These are phyloP conservation scores for Wickerhamomyces sp. DNA, from an alignment of 1,139 yeast genomes.

Conservation along the genomic window DNA sequence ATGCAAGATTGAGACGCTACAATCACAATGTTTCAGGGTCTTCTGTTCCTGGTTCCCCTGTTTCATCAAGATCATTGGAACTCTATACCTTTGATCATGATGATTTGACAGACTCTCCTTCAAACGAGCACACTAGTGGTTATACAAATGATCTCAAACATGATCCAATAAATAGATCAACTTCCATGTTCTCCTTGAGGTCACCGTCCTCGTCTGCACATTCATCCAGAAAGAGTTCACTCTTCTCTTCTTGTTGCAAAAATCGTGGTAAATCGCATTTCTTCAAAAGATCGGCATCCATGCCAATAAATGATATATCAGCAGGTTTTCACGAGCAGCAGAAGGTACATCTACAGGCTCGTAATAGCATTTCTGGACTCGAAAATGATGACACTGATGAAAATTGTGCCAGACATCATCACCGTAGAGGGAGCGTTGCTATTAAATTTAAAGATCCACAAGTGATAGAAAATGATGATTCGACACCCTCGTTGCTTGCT, in stretches of 20 bases:
- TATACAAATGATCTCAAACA: neutral
- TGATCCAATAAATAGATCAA: neutral
- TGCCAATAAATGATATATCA: neutral
- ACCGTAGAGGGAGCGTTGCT: constrained; percentile 24
- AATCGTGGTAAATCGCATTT: neutral
- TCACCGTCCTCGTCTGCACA: neutral
- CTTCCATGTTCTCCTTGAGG: neutral
- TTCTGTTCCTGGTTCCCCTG: too few species aligned
- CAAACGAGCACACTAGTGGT: neutral
- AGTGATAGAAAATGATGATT: constrained; percentile 6
- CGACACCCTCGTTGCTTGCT: too few species aligned
- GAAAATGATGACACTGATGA: neutral
- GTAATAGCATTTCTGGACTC: neutral
- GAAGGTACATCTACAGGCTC: neutral
- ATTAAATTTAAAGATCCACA: constrained; percentile 20
- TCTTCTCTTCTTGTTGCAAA: constrained; percentile 7
- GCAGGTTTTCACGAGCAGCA: too few species aligned
- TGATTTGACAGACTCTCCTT: neutral
- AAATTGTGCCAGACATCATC: constrained; percentile 23
- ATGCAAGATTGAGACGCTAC: constrained; percentile 2
- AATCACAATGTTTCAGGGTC: neutral
- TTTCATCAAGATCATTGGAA: too few species aligned
- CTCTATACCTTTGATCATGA: too few species aligned
- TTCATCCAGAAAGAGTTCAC: constrained; percentile 6
- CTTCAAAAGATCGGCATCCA: neutral